These are phyloP conservation scores for Globisporangium splendens DNA, from an alignment of 352 stramenopile genomes.

Conservation along the genomic window DNA sequence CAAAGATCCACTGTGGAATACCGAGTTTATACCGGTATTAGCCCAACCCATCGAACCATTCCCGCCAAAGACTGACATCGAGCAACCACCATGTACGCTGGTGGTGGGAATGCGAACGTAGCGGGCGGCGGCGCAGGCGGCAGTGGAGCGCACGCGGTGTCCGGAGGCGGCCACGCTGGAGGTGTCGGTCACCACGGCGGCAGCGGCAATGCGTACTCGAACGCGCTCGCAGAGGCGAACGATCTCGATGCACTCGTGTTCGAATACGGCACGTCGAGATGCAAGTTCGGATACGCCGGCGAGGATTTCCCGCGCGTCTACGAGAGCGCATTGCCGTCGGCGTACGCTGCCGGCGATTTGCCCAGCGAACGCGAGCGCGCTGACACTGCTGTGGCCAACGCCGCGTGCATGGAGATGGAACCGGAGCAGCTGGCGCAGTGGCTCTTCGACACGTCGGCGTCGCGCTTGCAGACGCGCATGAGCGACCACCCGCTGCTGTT, in stretches of 20 bases:
- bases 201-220: slow-evolving; percentile 29
- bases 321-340: slow-evolving; percentile 30
- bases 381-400: slow-evolving; percentile 9
- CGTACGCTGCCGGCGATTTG: slow-evolving; percentile 15
- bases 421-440: slow-evolving; percentile 60
- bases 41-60: not conserved
- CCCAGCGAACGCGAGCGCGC: slow-evolving; percentile 17
- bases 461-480: slow-evolving; percentile 44
- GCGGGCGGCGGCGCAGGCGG: not conserved
- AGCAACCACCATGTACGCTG: slow-evolving; percentile 9
- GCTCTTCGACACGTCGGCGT: slow-evolving; percentile 54
- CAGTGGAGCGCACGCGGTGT: not conserved
- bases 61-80: not conserved
- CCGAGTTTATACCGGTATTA: slow-evolving; percentile 2
- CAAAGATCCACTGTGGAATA: no score
- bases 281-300: slow-evolving; percentile 84
- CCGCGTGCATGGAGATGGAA: slow-evolving; percentile 54
- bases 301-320: slow-evolving; percentile 85
- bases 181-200: not conserved
- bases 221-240: slow-evolving; percentile 54
- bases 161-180: not conserved
- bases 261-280: slow-evolving; percentile 68
- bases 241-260: slow-evolving; percentile 78
- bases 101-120: slow-evolving; percentile 12
- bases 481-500: slow-evolving; percentile 65